phyloP scores from a whole-genome alignment of 2,329 filamentous ascomycete species.

The Akanthomyces uredinophilus region DNA sequence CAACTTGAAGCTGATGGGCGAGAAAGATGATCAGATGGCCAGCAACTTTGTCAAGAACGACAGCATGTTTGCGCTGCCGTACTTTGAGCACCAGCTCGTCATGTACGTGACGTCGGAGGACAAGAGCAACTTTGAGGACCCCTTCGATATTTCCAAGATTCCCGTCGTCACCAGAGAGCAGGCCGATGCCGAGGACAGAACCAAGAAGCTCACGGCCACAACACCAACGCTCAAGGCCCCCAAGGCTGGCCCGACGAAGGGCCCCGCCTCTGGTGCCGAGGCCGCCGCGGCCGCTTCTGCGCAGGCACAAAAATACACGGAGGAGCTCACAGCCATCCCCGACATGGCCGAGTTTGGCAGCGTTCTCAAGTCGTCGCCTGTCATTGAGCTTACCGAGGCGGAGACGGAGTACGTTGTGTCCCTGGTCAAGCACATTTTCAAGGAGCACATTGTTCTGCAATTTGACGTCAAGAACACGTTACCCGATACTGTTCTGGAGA shows the following conservation, averaged over 20 bases:
- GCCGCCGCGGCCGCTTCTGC: conserved; percentile 71
- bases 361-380: conserved; percentile 83
- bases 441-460: conserved; percentile 91
- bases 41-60: conserved; percentile 91
- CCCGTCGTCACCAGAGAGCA: conserved; percentile 94
- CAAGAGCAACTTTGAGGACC: conserved; percentile 73
- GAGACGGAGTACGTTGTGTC: conserved; percentile 96
- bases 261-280: conserved; percentile 64
- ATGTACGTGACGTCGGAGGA: conserved; percentile 95
- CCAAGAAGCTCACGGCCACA: conserved; percentile 91
- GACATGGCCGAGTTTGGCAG: conserved; percentile 86
- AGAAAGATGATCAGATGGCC: conserved; percentile 85
- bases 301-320: conserved; percentile 79
- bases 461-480: conserved; percentile 98
- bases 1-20: conserved; percentile 85
- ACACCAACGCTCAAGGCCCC: conserved; percentile 93
- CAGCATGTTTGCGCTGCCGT: conserved; percentile 89
- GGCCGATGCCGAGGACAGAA: conserved; percentile 90
- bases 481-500: conserved; percentile 81
- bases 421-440: conserved; percentile 95
- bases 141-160: conserved; percentile 88
- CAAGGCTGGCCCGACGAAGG: conserved; percentile 71
- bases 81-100: conserved; percentile 94
- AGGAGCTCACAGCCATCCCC: conserved; percentile 81
- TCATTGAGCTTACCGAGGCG: conserved; percentile 88